phyloP scores from a whole-genome alignment of 1,284 basidiomycete genomes.

The Kalmanozyma brasiliensis region DNA sequence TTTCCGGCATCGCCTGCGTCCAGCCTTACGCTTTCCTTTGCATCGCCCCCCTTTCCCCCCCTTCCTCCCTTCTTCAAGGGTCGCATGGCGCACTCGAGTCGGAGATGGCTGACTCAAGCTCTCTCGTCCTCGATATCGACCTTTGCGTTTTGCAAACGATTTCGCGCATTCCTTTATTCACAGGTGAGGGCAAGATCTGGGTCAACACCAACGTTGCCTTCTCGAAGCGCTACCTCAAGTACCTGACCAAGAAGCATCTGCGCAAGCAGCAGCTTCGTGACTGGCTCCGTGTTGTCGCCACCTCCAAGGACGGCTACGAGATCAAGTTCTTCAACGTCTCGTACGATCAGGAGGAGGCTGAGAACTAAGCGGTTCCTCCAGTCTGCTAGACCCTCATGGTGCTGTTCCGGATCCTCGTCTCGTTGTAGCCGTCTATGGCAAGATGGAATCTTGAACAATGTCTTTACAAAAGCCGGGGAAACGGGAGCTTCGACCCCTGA shows the following conservation, averaged over 20 bases:
- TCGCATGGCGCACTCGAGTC: constrained; percentile 43
- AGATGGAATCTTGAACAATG: constrained; percentile 18
- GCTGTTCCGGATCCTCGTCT: background rate
- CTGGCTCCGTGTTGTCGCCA: constrained; percentile 69
- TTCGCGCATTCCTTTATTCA: constrained; percentile 11
- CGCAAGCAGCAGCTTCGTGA: constrained; percentile 68
- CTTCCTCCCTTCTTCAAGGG: constrained; percentile 5
- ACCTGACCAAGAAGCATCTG: constrained; percentile 69
- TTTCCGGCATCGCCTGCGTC: background rate
- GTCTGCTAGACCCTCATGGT: background rate
- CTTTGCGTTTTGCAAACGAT: constrained; percentile 21
- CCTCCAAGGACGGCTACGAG: constrained; percentile 69
- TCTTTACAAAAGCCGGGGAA: constrained; percentile 42
- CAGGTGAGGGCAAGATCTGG: constrained; percentile 69
- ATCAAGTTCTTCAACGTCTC: constrained; percentile 70
- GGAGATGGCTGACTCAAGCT: constrained; percentile 53
- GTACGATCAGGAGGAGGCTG: constrained; percentile 62
- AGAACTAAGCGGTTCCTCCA: constrained; percentile 40
- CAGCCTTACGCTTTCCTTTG: constrained; percentile 1
- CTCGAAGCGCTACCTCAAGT: constrained; percentile 70
- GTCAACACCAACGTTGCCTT: constrained; percentile 69
- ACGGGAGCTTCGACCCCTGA: constrained; percentile 33
- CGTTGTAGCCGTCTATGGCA: constrained; percentile 9
- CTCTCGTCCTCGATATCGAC: constrained; percentile 51
- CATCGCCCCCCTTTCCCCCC: background rate